Evolutionary conservation across 73 alveolate species (phyloP).

Genomic region (Uronychia binucleata): DNA sequence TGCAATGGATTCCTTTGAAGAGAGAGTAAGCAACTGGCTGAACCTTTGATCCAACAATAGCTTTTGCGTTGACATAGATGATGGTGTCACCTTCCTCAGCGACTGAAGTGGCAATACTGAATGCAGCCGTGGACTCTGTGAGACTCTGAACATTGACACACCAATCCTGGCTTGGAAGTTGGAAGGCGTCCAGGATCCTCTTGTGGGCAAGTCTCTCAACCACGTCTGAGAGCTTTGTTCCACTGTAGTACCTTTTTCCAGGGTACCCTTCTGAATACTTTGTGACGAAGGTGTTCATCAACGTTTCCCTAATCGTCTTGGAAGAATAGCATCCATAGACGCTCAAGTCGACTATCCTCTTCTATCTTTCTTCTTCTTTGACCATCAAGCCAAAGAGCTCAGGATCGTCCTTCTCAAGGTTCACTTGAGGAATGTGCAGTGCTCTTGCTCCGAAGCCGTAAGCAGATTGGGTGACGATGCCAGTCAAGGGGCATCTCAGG

Average conservation of each 20-base stretch:
- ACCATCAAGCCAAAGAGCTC: constrained; percentile 70
- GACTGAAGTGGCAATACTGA: constrained; percentile 1
- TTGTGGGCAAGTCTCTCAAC: constrained; percentile 56
- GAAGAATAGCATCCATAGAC: constrained; percentile 69
- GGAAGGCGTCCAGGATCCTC: constrained; percentile 65
- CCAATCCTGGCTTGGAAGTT: constrained; percentile 59
- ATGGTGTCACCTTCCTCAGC: not conserved
- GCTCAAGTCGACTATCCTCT: constrained; percentile 54
- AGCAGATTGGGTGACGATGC: too few relatives aligned
- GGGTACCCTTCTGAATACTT: constrained; percentile 73
- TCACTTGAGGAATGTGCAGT: not conserved
- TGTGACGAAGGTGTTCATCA: constrained; percentile 60
- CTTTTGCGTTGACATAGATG: not conserved
- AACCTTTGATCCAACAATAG: not conserved
- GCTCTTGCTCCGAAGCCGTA: too few relatives aligned
- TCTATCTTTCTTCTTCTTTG: constrained; percentile 78
- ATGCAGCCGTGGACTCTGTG: constrained; percentile 66
- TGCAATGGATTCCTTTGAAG: not conserved
- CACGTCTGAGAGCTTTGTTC: constrained; percentile 52
- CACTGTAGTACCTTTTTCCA: constrained; percentile 59
- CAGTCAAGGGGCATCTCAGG: too few relatives aligned
- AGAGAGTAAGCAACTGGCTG: not conserved
- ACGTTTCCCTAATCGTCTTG: constrained; percentile 56
- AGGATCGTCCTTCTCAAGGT: constrained; percentile 66
- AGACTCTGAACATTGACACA: constrained; percentile 69